Evolutionary conservation across 164 flowering plant species (phyloP).

Genomic region (Protea cynaroides): DNA sequence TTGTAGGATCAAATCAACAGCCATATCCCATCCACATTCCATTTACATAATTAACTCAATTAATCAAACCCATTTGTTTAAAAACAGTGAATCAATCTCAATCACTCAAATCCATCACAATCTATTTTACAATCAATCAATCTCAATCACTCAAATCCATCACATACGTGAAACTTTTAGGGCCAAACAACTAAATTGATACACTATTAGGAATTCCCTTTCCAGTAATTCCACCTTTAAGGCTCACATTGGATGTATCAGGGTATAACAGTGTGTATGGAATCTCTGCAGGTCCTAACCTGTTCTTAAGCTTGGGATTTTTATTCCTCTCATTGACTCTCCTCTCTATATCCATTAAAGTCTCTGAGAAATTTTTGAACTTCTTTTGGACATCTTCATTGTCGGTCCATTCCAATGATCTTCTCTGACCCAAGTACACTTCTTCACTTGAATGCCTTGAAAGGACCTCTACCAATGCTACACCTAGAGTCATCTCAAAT

Average conservation of each 20-base stretch:
- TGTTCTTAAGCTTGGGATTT: constrained; percentile 33
- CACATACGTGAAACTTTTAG: too few species aligned
- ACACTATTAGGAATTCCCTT: constrained; percentile 32
- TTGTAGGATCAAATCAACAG: too few species aligned
- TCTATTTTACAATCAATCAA: too few species aligned
- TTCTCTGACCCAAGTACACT: constrained; percentile 48
- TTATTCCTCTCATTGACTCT: constrained; percentile 35
- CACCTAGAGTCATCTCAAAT: constrained; percentile 14
- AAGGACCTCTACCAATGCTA: constrained; percentile 30
- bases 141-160: too few species aligned
- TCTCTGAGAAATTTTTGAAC: constrained; percentile 31
- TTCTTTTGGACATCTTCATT: constrained; percentile 22
- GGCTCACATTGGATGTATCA: constrained; percentile 8
- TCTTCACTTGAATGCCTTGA: constrained; percentile 53
- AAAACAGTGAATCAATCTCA: too few species aligned
- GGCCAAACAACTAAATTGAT: constrained; percentile 13
- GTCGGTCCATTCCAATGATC: constrained; percentile 37
- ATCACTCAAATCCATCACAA: too few species aligned
- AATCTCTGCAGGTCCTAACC: constrained; percentile 24
- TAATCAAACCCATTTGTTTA: too few species aligned
- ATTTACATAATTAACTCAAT: too few species aligned
- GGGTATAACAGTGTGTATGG: constrained; percentile 26
- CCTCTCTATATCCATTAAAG: constrained; percentile 30
- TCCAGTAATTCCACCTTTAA: constrained; percentile 19
- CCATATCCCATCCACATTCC: too few species aligned